Conservation (phyloP, 1,284 basidiomycete species). For the Ganoderma multipileum region DNA sequence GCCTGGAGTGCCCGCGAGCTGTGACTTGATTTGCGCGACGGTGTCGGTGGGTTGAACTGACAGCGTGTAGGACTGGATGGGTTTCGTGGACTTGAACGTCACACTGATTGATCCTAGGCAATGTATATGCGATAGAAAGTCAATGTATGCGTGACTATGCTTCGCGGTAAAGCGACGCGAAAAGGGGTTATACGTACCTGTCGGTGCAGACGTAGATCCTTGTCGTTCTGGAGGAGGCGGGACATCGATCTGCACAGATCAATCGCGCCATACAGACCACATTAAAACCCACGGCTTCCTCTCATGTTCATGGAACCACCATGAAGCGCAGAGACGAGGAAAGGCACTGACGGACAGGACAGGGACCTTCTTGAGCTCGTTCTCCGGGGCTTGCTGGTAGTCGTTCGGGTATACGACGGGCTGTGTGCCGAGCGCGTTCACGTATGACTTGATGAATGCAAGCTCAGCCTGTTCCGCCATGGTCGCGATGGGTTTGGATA, state of each 20-base stretch:
- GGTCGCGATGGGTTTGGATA: conserved; percentile 9
- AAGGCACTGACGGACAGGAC: conserved; percentile 65
- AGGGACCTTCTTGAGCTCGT: conserved; percentile 77
- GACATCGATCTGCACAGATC: conserved; percentile 55
- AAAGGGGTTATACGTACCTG: conserved; percentile 40
- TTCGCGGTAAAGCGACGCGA: neutral
- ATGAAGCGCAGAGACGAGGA: neutral
- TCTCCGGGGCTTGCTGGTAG: conserved; percentile 77
- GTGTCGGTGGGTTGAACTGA: conserved; percentile 78
- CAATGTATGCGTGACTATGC: neutral
- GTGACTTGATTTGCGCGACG: conserved; percentile 78
- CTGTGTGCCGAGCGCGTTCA: conserved; percentile 72
- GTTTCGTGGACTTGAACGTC: conserved; percentile 90
- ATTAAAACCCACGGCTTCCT: neutral
- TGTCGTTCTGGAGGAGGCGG: conserved; percentile 63
- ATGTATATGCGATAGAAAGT: neutral
- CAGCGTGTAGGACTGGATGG: conserved; percentile 77
- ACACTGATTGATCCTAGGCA: conserved; percentile 64
- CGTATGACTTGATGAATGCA: conserved; percentile 76
- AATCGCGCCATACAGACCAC: neutral
- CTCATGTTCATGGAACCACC: neutral
- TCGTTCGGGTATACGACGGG: conserved; percentile 77
- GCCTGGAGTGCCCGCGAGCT: conserved; percentile 66
- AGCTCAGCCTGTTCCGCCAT: conserved; percentile 75
- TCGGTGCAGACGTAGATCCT: conserved; percentile 42